phyloP scores from a whole-genome alignment of 23 red algal species.

The Pyropia yezoensis region DNA sequence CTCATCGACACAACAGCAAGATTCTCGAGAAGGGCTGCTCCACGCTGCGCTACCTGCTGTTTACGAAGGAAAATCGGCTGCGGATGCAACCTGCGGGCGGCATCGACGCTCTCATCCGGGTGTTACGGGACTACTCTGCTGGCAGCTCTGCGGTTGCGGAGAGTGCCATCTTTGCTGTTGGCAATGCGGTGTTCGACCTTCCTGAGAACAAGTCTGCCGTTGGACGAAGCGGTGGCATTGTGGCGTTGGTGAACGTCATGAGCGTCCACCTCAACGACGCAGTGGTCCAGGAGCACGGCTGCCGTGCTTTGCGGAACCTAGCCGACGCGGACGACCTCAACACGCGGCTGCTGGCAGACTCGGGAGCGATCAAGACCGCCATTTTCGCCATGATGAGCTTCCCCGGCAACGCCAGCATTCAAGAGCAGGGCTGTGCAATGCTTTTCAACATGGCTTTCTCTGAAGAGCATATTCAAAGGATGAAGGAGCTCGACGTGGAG shows the following conservation, averaged over 20 bases:
- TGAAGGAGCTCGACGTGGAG: conserved; percentile 21
- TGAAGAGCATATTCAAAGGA: conserved; percentile 18
- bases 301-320: conserved; percentile 43
- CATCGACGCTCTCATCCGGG: conserved; percentile 17
- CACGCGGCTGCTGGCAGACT: conserved; percentile 31
- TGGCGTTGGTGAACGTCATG: conserved; percentile 41
- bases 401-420: conserved; percentile 36
- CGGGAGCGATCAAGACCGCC: conserved; percentile 37
- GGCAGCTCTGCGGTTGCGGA: conserved; percentile 21
- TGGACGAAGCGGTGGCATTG: conserved; percentile 25
- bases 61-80: conserved; percentile 18
- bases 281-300: conserved; percentile 36
- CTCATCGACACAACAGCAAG: conserved; percentile 15
- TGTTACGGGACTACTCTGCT: conserved; percentile 33
- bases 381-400: conserved; percentile 32
- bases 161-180: conserved; percentile 19
- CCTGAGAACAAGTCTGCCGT: conserved; percentile 32
- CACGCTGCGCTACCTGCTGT: conserved; percentile 29
- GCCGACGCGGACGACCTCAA: conserved; percentile 45
- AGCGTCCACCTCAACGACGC: conserved; percentile 23
- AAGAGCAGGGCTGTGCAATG: conserved; percentile 58
- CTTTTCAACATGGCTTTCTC: conserved; percentile 35
- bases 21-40: conserved; percentile 25
- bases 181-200: conserved; percentile 35
- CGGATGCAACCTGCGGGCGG: conserved; percentile 15